Evolutionary conservation across 257 asterid species (phyloP), one percentile per base, ranked within the genome.

Genomic region (Nicotiana benthamiana): DNA sequence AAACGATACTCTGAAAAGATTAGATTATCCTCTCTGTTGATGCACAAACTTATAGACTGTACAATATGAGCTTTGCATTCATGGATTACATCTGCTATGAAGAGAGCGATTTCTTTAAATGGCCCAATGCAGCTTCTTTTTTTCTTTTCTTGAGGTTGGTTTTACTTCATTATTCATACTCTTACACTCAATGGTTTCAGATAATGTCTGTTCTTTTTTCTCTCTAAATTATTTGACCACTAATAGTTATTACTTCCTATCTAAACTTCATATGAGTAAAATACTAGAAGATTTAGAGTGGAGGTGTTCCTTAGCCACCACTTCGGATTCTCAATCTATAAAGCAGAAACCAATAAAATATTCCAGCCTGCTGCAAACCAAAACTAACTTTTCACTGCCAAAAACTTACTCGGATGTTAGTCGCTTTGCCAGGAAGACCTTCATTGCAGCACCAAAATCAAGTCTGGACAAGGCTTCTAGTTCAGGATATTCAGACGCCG

Each of bases 381-480:
- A 43, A 70, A 70, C 34, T 43, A 30, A 70, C 22, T 70, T 68
- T 43, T 70, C 34, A 20, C 57, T 40, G 57, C 77, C 57, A 16
- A 43, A 61, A 53, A 64, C 97, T 89, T 88, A 95, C 99, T 95
- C 99, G 16, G 99, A 91, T 77, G 98, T 91, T 67, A 95, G 92
- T 86, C 93, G 86, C 90, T 90, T 95, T 80, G 98, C 98, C 18
- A 95, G 93, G 86, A 95, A 95, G 86, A 93, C 94, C 86, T 95
- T 95, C 94, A 92, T 87, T 59, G 98, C 99, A 22, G 90, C 97
- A 91, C 97, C 94, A 86, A 95, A 88, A 86, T 95, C 98, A 24
- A 95, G 99, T 89, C 93, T 90, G 59, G 96, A 93, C 86, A 95
- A 88, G 78, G 99, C 98, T 91, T 92, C 92, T 64, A 93, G 43